Evolutionary conservation across 2,329 filamentous ascomycete genomes (phyloP).

Genomic region (Periconia sp.): DNA sequence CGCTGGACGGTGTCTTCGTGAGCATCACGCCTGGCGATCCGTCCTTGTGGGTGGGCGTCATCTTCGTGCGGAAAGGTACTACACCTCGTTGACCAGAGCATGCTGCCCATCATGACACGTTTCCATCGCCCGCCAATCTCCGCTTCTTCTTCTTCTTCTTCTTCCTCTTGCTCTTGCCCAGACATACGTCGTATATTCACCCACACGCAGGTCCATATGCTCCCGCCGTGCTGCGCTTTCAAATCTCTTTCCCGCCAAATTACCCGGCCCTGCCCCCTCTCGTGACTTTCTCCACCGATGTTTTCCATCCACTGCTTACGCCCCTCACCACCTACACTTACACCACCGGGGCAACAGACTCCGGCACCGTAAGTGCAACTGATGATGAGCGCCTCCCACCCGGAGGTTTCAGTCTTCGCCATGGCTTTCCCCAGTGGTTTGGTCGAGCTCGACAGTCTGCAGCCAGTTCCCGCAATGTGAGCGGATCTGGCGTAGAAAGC

Average conservation of each 20-base stretch:
- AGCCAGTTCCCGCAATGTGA: constrained; percentile 35
- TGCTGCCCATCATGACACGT: not conserved
- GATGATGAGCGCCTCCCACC: constrained; percentile 83
- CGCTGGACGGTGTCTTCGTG: constrained; percentile 85
- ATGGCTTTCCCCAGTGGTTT: constrained; percentile 93
- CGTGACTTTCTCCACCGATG: constrained; percentile 85
- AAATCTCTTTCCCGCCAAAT: constrained; percentile 79
- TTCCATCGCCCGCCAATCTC: not conserved
- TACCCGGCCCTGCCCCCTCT: constrained; percentile 81
- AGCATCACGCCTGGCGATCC: constrained; percentile 80
- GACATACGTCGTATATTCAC: constrained; percentile 26
- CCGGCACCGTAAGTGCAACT: constrained; percentile 78
- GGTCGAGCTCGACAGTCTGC: constrained; percentile 44
- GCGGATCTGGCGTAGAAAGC: constrained; percentile 29
- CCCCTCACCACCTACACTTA: constrained; percentile 95
- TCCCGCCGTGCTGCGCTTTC: constrained; percentile 83
- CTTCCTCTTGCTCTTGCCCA: constrained; percentile 1
- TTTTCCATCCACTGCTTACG: constrained; percentile 92
- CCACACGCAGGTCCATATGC: constrained; percentile 75
- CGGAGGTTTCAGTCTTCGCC: constrained; percentile 84
- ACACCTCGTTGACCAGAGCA: constrained; percentile 7
- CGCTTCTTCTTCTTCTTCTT: constrained; percentile 3
- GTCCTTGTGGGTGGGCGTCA: constrained; percentile 82
- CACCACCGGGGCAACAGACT: constrained; percentile 71
- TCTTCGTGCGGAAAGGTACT: constrained; percentile 86